Evolutionary conservation across 2,329 filamentous ascomycete species (phyloP), one percentile per base, ranked within the genome.

Genomic region (Trichoderma sp.): DNA sequence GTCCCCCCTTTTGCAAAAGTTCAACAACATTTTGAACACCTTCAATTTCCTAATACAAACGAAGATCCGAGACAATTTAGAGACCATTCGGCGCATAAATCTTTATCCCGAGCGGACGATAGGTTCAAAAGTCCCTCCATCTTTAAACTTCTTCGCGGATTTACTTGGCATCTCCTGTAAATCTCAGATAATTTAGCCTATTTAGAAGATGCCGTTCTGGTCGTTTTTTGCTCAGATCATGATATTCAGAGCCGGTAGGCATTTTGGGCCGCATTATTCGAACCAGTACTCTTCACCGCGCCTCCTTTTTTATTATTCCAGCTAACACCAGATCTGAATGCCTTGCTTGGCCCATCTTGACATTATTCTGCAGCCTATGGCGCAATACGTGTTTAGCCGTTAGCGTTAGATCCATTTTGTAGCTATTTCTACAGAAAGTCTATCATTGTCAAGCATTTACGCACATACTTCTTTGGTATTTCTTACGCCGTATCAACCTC

Each of bases 81-180:
- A 37, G 47, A 53, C 21, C 27, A n/a, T 16, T 65, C 62, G 62
- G 62, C 52, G 43, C 16, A 35, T 65, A 65, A 56, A 43, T 65
- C 62, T 65, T 65, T 56, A 35, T 49, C 31, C 63, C 63, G 53
- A 49, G 52, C 13, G 53, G n/a, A 35, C 33, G 35, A 37, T 29
- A 57, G 16, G 14, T 24, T 37, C 53, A 58, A 66, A 58, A 58
- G 37, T n/a, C n/a, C 55, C 27, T 33, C 37, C 37, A 19, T 47
- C 24, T 37, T 49, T 35, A 37, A 37, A 65, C 37, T n/a, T 19
- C 14, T 21, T 4, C 13, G 21, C 27, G 49, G 27, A 1, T 49
- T 57, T 57, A 31, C 19, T 27, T 21, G 53, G 47, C n/a, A 65
- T 27, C 24, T 35, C 37, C 31, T n/a, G 16, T 8, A n/a, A n/a